Evolutionary conservation across 768 basidiomycete species (phyloP), one percentile per base, ranked within the genome.

Genomic region (Paxillus involutus): DNA sequence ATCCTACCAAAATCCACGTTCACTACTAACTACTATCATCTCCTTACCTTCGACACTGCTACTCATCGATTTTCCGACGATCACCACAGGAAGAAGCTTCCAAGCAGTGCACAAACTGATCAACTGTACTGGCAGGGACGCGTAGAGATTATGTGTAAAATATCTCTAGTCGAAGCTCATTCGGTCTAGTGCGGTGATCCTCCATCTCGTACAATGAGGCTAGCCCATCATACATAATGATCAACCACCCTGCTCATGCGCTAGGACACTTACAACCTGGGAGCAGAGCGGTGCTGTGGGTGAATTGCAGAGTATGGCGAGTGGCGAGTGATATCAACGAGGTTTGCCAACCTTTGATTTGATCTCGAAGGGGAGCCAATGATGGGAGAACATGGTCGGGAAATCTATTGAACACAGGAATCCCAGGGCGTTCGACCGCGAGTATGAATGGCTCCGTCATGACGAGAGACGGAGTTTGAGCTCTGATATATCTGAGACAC

Each of bases 381-480:
- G 32, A 36, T 47, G 33, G 32, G 39, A 4, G 30, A 30, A 45
- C 47, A 57, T 19, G 57, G 32, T 52, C 26, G 48, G 57, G 37
- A 51, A 54, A 58, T 43, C 37, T 30, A 47, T 51, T 39, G 36
- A 17, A 13, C n/a, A 47, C 17, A 41, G 62, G 33, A 47, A 54
- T 21, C 21, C 21, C 1, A 21, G 21, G 21, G 21, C 21, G 21
- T 21, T 21, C 21, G 26, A 57, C 44, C 46, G 41, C 53, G 60
- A 51, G 52, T 57, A 65, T 53, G 64, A 57, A 62, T 67, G 59
- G 42, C 44, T 7, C 13, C 49, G 35, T 51, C 37, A 7, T 40
- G 51, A 56, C 37, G 48, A 52, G 3, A 48, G 37, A 56, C 63
- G 65, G 65, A 35, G 62, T 52, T 52, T 51, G 52, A 49, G 57